Percentiles rank a stretch among this genome's conserved stretches.
phyloP scores from a whole-genome alignment of 2,329 filamentous ascomycete species.

The Mollisiaceae sp. region DNA sequence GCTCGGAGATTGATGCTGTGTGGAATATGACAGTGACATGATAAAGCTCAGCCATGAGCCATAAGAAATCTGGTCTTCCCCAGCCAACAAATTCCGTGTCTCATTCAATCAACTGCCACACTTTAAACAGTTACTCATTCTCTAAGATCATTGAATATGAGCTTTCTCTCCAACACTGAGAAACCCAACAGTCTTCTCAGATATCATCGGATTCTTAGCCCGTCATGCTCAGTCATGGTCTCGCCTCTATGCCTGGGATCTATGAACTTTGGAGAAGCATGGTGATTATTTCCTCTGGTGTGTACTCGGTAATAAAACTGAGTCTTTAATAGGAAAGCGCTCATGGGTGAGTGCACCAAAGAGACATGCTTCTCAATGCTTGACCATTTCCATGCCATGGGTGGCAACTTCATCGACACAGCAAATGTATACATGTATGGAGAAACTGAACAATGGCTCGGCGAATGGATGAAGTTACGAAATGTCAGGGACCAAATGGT shows the following conservation, averaged over 20 bases:
- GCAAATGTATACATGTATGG: slow-evolving; percentile 60
- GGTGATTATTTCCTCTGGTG: slow-evolving; percentile 36
- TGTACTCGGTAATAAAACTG: background rate
- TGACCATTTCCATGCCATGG: slow-evolving; percentile 57
- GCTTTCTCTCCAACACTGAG: background rate
- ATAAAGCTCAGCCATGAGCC: background rate
- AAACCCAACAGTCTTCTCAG: slow-evolving; percentile 63
- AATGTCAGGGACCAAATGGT: slow-evolving; percentile 57
- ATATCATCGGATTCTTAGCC: slow-evolving; percentile 68
- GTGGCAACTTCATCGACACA: slow-evolving; percentile 71
- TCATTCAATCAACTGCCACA: background rate
- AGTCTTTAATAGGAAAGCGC: slow-evolving; percentile 18
- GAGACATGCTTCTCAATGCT: slow-evolving; percentile 59
- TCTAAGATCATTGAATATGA: background rate
- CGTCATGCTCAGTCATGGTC: slow-evolving; percentile 65
- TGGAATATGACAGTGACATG: background rate
- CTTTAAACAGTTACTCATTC: background rate
- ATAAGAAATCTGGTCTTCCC: background rate
- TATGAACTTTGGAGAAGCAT: slow-evolving; percentile 66
- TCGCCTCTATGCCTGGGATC: slow-evolving; percentile 67
- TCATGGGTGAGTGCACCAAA: slow-evolving; percentile 60
- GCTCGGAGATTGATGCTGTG: background rate
- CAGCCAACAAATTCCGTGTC: background rate
- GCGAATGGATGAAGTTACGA: slow-evolving; percentile 59
- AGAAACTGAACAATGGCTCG: slow-evolving; percentile 35